Evolutionary conservation across 2,329 filamentous ascomycete genomes (phyloP), one percentile per base, ranked within the genome.

Genomic region (Alternaria angustiovoidea): DNA sequence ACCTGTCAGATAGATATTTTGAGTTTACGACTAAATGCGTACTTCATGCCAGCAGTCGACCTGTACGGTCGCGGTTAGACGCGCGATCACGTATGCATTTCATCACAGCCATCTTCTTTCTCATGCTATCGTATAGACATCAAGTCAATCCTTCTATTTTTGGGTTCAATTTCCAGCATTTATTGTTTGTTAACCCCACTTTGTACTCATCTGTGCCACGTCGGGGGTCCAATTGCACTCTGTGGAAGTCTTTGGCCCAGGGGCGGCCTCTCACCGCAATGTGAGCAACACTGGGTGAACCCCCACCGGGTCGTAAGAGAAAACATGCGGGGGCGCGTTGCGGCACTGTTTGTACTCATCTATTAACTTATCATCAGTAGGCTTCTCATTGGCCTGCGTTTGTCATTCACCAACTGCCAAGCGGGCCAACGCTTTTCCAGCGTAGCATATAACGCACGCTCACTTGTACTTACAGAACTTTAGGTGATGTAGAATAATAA

Each of bases 1-100:
- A 5, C 68, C 63, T 51, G 63, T 71, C 7, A 51, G 38, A 4
- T 61, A 26, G 44, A 11, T 32, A 18, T 5, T 14, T 39, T 4
- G 24, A n/a, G 18, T 12, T 6, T 18, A 16, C 5, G 14, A 47
- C 8, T 32, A 22, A 36, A 1, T 24, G 14, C 14, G 11, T 18
- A n/a, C 12, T 18, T 8, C 4, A 32, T n/a, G 22, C 24, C 7
- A 24, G 18, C 12, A 18, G 14, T 26, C 32, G 39, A n/a, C 7
- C 34, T 34, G 14, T n/a, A 24, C 18, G 24, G 30, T 14, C 20
- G 24, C 14, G 32, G 30, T 16, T 9, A 7, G 20, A 16, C 36
- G 8, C 34, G 16, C 7, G 16, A 2, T 26, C 46, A 12, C 14
- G 8, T 16, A 16, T 26, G 20, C 14, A 4, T 12, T 22, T 36